These are phyloP conservation scores for Aspergillus indologenus DNA, from an alignment of 495 filamentous ascomycete species.

Conservation along the genomic window DNA sequence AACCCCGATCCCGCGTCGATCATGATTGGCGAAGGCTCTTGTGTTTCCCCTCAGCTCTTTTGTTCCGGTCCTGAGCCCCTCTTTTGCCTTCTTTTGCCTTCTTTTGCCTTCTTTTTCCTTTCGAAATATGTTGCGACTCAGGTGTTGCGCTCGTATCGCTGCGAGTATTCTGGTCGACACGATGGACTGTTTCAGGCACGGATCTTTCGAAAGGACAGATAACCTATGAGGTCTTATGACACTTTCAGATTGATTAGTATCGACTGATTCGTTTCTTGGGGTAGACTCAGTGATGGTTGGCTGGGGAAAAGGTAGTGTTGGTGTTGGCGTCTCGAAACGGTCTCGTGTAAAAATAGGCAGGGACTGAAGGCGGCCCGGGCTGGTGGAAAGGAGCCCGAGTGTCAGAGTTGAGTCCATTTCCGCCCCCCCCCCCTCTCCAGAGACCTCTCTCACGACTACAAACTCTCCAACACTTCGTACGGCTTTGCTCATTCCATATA, in stretches of 20 bases:
- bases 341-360: no score
- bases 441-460: no score
- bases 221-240: neutral
- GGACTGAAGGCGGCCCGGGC: no score
- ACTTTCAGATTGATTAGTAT: neutral
- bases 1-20: neutral
- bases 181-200: neutral
- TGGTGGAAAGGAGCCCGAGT: neutral
- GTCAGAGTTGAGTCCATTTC: no score
- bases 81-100: neutral
- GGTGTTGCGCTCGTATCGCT: neutral
- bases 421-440: no score
- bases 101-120: neutral
- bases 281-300: neutral
- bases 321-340: no score
- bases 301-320: neutral
- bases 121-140: neutral
- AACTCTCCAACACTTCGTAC: neutral
- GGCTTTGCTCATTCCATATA: neutral
- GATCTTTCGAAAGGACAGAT: neutral
- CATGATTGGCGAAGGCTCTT: conserved; percentile 1
- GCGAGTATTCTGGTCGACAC: neutral
- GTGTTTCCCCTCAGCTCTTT: neutral
- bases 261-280: neutral
- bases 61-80: neutral